A percentile compares a stretch with the other conserved stretches of the same genome.
Evolutionary conservation across 306 rosid species (phyloP).

Genomic region (Cotoneaster glaucophyllus): DNA sequence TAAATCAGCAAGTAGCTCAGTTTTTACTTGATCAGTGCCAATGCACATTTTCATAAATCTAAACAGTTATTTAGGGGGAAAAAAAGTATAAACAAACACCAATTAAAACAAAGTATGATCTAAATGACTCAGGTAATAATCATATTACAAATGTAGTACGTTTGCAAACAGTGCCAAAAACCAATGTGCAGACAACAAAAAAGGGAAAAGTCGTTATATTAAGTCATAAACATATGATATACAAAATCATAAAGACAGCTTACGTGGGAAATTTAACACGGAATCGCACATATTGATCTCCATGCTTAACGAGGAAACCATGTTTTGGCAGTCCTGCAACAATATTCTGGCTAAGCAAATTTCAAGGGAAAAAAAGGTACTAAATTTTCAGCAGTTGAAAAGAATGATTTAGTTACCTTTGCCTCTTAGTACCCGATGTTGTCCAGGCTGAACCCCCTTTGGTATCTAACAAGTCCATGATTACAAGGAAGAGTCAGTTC

Average conservation of each 20-base stretch:
- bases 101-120: neutral
- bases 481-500: conserved; percentile 17
- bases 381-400: conserved; percentile 9
- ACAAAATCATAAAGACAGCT: conserved; percentile 4
- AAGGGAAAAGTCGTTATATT: neutral
- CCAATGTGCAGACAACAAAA: neutral
- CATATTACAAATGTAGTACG: neutral
- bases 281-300: conserved; percentile 86
- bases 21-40: neutral
- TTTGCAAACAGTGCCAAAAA: neutral
- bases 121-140: neutral
- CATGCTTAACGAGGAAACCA: conserved; percentile 61
- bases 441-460: conserved; percentile 89
- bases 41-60: neutral
- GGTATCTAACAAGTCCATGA: conserved; percentile 65
- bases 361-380: neutral
- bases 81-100: neutral
- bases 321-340: conserved; percentile 64
- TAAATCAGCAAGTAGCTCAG: neutral
- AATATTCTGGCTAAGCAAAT: conserved; percentile 4
- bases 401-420: conserved; percentile 43
- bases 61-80: neutral
- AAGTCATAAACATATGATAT: neutral
- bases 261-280: conserved; percentile 76
- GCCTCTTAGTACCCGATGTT: conserved; percentile 74